Percentiles rank a stretch among this genome's conserved stretches.
Conservation (phyloP, 441 rosid species). For the Arabidopsis lyrata region DNA sequence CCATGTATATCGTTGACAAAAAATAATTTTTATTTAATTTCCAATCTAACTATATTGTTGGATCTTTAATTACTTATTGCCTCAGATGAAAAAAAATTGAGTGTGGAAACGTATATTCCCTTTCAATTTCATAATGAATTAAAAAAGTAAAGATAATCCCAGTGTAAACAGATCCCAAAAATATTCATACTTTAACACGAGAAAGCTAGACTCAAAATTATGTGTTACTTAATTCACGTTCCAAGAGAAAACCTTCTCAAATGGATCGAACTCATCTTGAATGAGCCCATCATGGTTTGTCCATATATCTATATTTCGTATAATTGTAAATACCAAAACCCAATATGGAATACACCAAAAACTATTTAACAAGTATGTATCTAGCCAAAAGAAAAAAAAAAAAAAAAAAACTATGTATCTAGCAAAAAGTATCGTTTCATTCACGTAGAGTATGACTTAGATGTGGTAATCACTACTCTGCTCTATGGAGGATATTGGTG, state of each 20-base stretch:
- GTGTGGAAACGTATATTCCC: not conserved
- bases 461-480: not conserved
- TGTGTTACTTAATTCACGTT: constrained; percentile 21
- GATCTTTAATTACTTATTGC: not conserved
- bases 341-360: not conserved
- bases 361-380: not conserved
- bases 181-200: not conserved
- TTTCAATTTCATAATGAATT: too few species aligned
- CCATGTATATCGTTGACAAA: too few species aligned
- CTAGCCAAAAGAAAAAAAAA: too few species aligned
- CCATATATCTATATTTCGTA: not conserved
- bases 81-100: not conserved
- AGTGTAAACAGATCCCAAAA: too few species aligned
- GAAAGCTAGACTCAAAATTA: constrained; percentile 8
- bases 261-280: constrained; percentile 2
- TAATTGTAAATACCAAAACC: not conserved
- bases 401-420: too few species aligned
- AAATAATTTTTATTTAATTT: too few species aligned
- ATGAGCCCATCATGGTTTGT: constrained; percentile 17
- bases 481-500: not conserved
- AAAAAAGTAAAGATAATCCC: too few species aligned
- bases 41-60: not conserved
- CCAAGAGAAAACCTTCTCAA: constrained; percentile 17
- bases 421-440: not conserved
- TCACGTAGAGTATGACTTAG: not conserved